These are phyloP conservation scores for Scutellaria baicalensis DNA, from an alignment of 257 asterid genomes.

Conservation along the genomic window DNA sequence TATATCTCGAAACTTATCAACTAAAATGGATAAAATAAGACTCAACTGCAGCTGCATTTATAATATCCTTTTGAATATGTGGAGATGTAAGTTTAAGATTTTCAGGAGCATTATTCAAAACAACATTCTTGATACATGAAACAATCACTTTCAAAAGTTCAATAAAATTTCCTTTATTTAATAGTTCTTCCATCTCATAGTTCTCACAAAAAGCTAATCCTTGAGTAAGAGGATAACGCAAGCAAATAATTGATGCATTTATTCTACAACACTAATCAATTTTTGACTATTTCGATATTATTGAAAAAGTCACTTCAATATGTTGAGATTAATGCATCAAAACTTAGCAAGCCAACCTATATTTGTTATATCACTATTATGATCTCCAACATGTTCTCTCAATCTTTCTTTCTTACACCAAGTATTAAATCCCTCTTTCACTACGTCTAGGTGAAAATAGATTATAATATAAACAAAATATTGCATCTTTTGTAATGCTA, in stretches of 20 bases:
- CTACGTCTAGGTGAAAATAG: background rate
- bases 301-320: background rate
- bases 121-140: too few species aligned
- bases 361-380: background rate
- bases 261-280: background rate
- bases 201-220: background rate
- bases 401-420: background rate
- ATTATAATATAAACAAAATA: background rate
- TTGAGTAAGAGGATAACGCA: background rate
- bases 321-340: background rate
- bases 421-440: background rate
- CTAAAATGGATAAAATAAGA: too few species aligned
- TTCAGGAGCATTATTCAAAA: background rate
- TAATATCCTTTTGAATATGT: background rate
- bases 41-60: background rate
- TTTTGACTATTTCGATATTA: background rate
- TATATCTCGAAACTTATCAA: too few species aligned
- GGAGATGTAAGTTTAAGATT: background rate
- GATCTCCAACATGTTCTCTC: background rate
- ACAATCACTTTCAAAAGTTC: too few species aligned
- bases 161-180: background rate
- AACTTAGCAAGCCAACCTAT: background rate
- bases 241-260: background rate
- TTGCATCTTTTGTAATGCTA: background rate
- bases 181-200: background rate